Conservation (phyloP, 1,284 basidiomycete species). For the Tilletia caries region DNA sequence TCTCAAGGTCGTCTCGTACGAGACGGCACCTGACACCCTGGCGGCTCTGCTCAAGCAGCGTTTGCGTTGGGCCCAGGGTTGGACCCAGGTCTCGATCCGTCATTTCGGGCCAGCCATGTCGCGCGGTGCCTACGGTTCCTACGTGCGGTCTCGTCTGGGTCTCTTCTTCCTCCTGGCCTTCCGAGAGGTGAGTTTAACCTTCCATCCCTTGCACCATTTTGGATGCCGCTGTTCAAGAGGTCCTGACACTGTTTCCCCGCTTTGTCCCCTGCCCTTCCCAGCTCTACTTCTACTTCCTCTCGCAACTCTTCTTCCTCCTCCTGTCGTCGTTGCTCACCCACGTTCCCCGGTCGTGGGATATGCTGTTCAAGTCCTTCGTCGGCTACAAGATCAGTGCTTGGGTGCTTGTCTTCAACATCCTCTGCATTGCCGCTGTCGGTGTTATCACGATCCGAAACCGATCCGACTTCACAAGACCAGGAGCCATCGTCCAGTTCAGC, state of each 20-base stretch:
- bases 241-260: neutral
- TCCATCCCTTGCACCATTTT: neutral
- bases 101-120: constrained; percentile 13
- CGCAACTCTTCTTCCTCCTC: constrained; percentile 7
- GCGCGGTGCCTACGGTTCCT: constrained; percentile 14
- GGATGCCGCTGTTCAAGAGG: neutral
- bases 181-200: constrained; percentile 6
- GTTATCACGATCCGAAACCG: constrained; percentile 34
- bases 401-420: constrained; percentile 14
- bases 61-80: constrained; percentile 18
- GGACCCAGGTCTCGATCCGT: constrained; percentile 17
- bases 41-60: constrained; percentile 16
- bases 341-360: constrained; percentile 15
- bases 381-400: constrained; percentile 15
- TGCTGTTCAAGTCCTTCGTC: constrained; percentile 13
- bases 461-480: constrained; percentile 34
- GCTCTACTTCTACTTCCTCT: constrained; percentile 16
- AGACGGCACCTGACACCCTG: constrained; percentile 16
- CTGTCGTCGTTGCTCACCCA: constrained; percentile 2
- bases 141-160: constrained; percentile 6
- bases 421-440: constrained; percentile 11
- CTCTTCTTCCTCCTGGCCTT: constrained; percentile 18
- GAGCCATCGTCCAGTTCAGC: constrained; percentile 36
- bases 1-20: constrained; percentile 15
- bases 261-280: neutral